Evolutionary conservation across 1,284 basidiomycete species (phyloP), one percentile per base, ranked within the genome.

Genomic region (Ceratobasidium sp.): DNA sequence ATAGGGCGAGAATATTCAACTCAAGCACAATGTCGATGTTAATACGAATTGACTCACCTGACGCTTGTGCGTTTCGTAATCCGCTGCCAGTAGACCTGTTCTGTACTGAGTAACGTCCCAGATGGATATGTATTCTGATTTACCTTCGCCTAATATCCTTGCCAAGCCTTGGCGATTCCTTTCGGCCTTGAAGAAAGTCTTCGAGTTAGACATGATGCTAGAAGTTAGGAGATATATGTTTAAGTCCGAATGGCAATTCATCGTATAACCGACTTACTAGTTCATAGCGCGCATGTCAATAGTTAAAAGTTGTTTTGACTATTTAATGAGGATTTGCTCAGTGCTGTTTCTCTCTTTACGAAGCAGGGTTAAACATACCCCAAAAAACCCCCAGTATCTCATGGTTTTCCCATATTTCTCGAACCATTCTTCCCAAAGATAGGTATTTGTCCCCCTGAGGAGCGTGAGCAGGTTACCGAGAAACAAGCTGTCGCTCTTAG

Each of bases 71-170:
- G 73, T 56, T 17, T 75, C 73, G 6, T 50, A 40, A n/a, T 75
- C 61, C 20, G 62, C 73, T n/a, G 73, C 62, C 23, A 75, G 46
- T 15, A 75, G 20, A 46, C 73, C 73, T 75, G 28, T 6, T 48
- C 17, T 57, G 46, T n/a, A 20, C 20, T 75, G n/a, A 44, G 73
- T 20, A 33, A 62, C 15, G 5, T 7, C 23, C 3, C 40, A 40
- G 33, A 2, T 7, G 38, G 23, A 7, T 40, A n/a, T 1, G 40
- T 44, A 15, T 38, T 6, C 7, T 26, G 23, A 5, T 77, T 23
- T 23, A 78, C 79, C 79, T 73, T 80, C 67, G 12, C 69, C 78
- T n/a, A 77, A 17, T 20, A 79, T 23, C 44, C 68, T 28, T 40
- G 61, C 62, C 6, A 75, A n/a, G 0, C 65, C 67, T 52, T 48